Conservation (phyloP, 768 basidiomycete genomes). For the Crucibulum laeve region DNA sequence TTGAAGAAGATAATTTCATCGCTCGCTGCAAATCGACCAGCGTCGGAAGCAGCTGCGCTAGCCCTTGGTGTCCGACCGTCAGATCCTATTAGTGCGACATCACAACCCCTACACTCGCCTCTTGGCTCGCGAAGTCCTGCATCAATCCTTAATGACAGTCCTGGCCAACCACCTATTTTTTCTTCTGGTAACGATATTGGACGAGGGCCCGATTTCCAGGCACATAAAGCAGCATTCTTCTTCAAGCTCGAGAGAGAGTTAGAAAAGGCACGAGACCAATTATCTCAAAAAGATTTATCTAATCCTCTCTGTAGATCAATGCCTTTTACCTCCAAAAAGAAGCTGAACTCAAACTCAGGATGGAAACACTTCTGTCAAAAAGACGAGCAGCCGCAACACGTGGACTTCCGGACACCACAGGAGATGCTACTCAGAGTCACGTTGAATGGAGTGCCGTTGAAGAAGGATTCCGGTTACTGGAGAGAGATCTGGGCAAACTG, state of each 20-base stretch:
- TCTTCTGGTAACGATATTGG: conserved; percentile 65
- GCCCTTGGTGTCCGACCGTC: conserved; percentile 77
- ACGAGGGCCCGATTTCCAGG: conserved; percentile 82
- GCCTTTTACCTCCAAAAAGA: conserved; percentile 97
- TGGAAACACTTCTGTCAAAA: conserved; percentile 92
- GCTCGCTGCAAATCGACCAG: conserved; percentile 82
- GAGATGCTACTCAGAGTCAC: conserved; percentile 57
- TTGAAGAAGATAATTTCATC: conserved; percentile 99
- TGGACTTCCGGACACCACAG: conserved; percentile 63
- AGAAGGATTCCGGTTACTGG: conserved; percentile 92
- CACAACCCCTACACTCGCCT: conserved; percentile 24
- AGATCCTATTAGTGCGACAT: conserved; percentile 29
- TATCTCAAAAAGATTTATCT: conserved; percentile 4
- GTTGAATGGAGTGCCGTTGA: conserved; percentile 96
- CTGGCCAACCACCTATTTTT: conserved; percentile 53
- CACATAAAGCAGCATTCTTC: conserved; percentile 97
- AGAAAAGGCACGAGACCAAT: conserved; percentile 69
- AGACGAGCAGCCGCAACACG: conserved; percentile 78
- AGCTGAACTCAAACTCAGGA: conserved; percentile 85
- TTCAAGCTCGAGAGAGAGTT: conserved; percentile 97
- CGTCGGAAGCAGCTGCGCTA: conserved; percentile 84
- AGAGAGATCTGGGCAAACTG: conserved; percentile 90
- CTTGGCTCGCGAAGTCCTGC: conserved; percentile 24
- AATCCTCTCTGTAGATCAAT: conserved; percentile 69
- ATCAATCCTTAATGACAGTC: conserved; percentile 33